Evolutionary conservation across 2,329 filamentous ascomycete species (phyloP), one percentile per base, ranked within the genome.

Genomic region (Pezicula radicicola): DNA sequence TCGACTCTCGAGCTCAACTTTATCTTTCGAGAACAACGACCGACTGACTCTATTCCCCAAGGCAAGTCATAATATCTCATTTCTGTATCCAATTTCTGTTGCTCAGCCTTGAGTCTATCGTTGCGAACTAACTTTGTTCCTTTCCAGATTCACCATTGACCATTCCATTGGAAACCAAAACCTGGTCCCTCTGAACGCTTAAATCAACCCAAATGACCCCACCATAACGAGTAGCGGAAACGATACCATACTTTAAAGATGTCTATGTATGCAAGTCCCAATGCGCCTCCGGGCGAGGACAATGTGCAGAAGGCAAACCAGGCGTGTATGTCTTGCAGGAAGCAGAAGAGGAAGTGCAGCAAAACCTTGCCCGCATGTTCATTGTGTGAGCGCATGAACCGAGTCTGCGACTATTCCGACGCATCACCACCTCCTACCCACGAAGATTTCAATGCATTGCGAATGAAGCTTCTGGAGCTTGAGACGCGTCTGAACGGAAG

Each of bases 311-410:
- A 64, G 50, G 71, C 74, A 16, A 55, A 63, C 15, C 71, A 74
- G 62, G 73, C 74, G 51, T 77, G 74, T 57, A 55, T 67, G 41
- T 66, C 71, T 28, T 77, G 74, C 60, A 65, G 70, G 35, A 72
- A 70, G 55, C 73, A 79, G 61, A 81, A 80, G 65, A 68, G 77
- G 41, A 75, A 72, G 67, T 80, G 78, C 60, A 73, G 77, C 68
- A 80, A 80, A 63, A 60, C 57, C 4, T 57, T 80, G 1, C 78
- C 78, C 13, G 60, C 65, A 15, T 81, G 78, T 60, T 64, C 68
- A 2, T 67, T 79, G 4, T 81, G 78, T 61, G 58, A 59, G 18
- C 67, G 74, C 10, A 71, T 75, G 67, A 64, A 65, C 33, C 66
- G 72, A 12, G 52, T 55, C 19, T 75, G 73, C 62, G 73, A 75